phyloP scores from a whole-genome alignment of 495 filamentous ascomycete species.

The Podospora fimiseda region DNA sequence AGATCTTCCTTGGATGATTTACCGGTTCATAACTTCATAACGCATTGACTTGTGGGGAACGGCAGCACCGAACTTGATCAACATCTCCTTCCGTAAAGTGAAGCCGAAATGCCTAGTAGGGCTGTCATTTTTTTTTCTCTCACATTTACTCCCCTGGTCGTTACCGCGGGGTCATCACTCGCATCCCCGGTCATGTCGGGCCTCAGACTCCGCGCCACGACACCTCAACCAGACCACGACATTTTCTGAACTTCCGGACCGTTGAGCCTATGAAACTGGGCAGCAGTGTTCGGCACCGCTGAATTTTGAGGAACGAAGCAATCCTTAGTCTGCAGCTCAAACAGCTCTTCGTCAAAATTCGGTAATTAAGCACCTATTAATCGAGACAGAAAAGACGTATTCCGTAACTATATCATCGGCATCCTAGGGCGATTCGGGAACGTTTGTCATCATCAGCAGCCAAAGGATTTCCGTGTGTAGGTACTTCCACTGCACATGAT shows the following conservation, averaged over 20 bases:
- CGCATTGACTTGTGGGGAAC: constrained; percentile 6
- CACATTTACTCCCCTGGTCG: background rate
- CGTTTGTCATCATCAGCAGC: background rate
- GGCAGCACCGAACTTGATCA: background rate
- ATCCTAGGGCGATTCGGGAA: background rate
- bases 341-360: background rate
- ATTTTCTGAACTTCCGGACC: no score
- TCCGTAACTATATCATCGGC: no score
- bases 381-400: no score
- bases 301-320: no score
- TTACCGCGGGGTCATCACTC: background rate
- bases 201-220: no score
- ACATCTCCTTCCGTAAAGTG: background rate
- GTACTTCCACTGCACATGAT: constrained; percentile 23
- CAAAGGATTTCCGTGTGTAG: no score
- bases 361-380: background rate
- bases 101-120: background rate
- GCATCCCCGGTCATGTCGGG: no score
- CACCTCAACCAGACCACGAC: no score
- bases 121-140: background rate
- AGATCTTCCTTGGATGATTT: constrained; percentile 19
- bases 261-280: background rate
- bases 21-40: constrained; percentile 10
- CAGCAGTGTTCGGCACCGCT: background rate
- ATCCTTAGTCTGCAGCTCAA: no score